These are phyloP conservation scores for Saccharomycopsis phalli DNA, from an alignment of 1,139 yeast genomes.

Conservation along the genomic window DNA sequence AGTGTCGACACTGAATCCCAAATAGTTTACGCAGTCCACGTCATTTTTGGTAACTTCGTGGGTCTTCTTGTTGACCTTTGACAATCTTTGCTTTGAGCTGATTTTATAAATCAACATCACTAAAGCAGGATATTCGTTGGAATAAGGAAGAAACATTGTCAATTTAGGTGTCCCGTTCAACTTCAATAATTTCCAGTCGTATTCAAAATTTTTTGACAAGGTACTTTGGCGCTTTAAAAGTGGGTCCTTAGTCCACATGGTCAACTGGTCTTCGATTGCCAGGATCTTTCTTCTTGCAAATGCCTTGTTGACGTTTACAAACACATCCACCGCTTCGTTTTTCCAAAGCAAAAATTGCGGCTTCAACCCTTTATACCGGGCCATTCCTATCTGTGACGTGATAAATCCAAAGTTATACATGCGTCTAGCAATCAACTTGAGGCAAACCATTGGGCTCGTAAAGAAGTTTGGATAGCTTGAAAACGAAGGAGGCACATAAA, in stretches of 20 bases:
- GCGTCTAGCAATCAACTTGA: slow-evolving; percentile 38
- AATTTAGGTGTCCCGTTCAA: slow-evolving; percentile 68
- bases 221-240: slow-evolving; percentile 39
- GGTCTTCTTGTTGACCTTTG: slow-evolving; percentile 38
- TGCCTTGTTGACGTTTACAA: slow-evolving; percentile 57
- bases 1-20: slow-evolving; percentile 72
- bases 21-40: slow-evolving; percentile 60
- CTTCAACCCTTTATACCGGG: slow-evolving; percentile 52
- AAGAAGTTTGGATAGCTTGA: slow-evolving; percentile 37
- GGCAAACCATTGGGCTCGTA: slow-evolving; percentile 32
- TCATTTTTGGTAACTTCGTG: slow-evolving; percentile 41
- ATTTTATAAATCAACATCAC: slow-evolving; percentile 74
- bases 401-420: slow-evolving; percentile 49
- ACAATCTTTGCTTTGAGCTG: slow-evolving; percentile 62
- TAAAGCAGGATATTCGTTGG: slow-evolving; percentile 49
- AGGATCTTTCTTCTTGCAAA: slow-evolving; percentile 46
- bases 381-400: slow-evolving; percentile 55
- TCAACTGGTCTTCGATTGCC: slow-evolving; percentile 36
- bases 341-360: slow-evolving; percentile 66
- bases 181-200: slow-evolving; percentile 70
- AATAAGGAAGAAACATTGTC: slow-evolving; percentile 59
- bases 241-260: slow-evolving; percentile 57
- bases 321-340: slow-evolving; percentile 59
- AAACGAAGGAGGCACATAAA: slow-evolving; percentile 41
- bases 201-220: slow-evolving; percentile 50